These are phyloP conservation scores for Urochloa ruziziensis DNA, from an alignment of 176 grass and related monocot genomes.

Conservation along the genomic window DNA sequence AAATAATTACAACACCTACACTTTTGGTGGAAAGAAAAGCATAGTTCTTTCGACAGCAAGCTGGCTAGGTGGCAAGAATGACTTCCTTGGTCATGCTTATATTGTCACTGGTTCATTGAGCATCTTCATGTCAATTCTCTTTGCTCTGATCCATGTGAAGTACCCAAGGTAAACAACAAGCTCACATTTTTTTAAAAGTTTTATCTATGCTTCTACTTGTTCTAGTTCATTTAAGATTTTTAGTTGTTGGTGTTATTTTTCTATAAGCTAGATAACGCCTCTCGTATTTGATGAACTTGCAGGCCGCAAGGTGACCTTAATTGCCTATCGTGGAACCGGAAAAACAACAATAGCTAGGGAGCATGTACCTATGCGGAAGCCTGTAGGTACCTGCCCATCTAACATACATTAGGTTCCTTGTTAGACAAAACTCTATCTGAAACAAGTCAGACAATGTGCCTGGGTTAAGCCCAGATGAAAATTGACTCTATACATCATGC, in stretches of 20 bases:
- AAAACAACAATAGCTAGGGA: slow-evolving; percentile 43
- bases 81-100: slow-evolving; percentile 87
- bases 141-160: slow-evolving; percentile 84
- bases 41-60: slow-evolving; percentile 70
- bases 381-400: background rate
- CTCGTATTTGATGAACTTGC: slow-evolving; percentile 25
- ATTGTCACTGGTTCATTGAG: slow-evolving; percentile 57
- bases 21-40: slow-evolving; percentile 80
- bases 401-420: background rate
- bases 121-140: slow-evolving; percentile 74
- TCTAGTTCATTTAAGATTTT: background rate
- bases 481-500: background rate
- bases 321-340: slow-evolving; percentile 51
- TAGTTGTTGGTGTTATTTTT: no score
- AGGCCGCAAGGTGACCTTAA: slow-evolving; percentile 70
- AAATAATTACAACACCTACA: slow-evolving; percentile 96
- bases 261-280: background rate
- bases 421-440: background rate
- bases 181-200: background rate
- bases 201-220: background rate
- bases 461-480: slow-evolving; percentile 1
- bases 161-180: slow-evolving; percentile 67
- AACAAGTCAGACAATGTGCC: background rate
- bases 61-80: slow-evolving; percentile 90
- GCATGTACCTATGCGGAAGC: background rate